Percentiles rank a stretch among this genome's conserved stretches.
Evolutionary conservation across 2,329 filamentous ascomycete genomes (phyloP).

Genomic region (Aspergillus quadricinctus): DNA sequence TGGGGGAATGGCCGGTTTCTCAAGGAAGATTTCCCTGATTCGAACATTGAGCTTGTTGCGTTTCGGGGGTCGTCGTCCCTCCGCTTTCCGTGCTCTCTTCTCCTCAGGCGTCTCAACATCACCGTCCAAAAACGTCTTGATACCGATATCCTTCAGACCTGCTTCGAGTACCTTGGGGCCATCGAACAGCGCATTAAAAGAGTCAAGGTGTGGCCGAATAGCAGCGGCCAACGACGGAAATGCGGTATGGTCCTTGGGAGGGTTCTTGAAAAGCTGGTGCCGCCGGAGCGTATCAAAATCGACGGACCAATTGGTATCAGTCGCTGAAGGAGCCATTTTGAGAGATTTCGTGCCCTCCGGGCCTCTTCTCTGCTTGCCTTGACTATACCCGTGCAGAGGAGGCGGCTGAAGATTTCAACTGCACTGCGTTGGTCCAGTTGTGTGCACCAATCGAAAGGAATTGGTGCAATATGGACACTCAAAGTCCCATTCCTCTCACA

Average conservation of each 20-base stretch:
- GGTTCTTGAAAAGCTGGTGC: constrained; percentile 83
- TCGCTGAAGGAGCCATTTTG: constrained; percentile 54
- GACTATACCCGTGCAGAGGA: constrained; percentile 10
- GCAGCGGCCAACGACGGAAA: constrained; percentile 82
- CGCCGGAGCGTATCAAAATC: constrained; percentile 81
- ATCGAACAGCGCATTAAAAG: constrained; percentile 87
- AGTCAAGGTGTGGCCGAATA: constrained; percentile 89
- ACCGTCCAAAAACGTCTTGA: constrained; percentile 81
- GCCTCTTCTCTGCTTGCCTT: background rate
- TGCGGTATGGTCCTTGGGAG: constrained; percentile 79
- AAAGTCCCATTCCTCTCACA: constrained; percentile 4
- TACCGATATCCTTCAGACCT: constrained; percentile 82
- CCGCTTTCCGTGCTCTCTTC: constrained; percentile 44
- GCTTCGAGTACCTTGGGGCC: constrained; percentile 68
- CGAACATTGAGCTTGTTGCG: constrained; percentile 74
- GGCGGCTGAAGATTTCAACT: constrained; percentile 14
- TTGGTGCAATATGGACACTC: constrained; percentile 1
- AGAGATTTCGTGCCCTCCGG: background rate
- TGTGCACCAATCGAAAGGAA: constrained; percentile 1
- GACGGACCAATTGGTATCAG: constrained; percentile 72
- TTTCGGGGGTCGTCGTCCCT: constrained; percentile 49
- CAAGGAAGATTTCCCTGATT: constrained; percentile 75
- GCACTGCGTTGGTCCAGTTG: constrained; percentile 4
- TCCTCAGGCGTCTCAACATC: constrained; percentile 46
- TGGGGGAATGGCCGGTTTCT: constrained; percentile 73